Evolutionary conservation across 805 yeast species (phyloP).

Genomic region (Kockiozyma suomiensis): DNA sequence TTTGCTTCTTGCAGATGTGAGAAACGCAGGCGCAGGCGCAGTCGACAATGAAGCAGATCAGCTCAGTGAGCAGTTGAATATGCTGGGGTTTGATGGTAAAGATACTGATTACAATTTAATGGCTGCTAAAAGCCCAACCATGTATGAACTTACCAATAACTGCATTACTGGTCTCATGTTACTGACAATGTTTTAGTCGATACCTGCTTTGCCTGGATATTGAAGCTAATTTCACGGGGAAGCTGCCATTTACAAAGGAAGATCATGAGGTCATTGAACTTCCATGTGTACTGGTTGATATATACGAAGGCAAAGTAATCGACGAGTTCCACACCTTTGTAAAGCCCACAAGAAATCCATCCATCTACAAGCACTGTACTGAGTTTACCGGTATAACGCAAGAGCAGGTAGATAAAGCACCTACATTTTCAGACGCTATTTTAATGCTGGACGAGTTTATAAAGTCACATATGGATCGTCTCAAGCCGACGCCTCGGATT

Average conservation of each 20-base stretch:
- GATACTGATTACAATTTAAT: neutral
- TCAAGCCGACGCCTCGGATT: conserved; percentile 12
- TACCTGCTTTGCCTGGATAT: conserved; percentile 32
- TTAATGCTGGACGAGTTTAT: conserved; percentile 19
- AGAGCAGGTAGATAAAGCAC: conserved; percentile 20
- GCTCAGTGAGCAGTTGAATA: neutral
- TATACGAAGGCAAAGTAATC: conserved; percentile 13
- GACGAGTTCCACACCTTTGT: conserved; percentile 34
- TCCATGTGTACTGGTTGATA: conserved; percentile 39
- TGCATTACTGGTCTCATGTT: neutral
- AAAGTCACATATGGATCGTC: conserved; percentile 13
- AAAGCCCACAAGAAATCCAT: conserved; percentile 12
- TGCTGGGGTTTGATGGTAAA: neutral
- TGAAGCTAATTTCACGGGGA: conserved; percentile 31
- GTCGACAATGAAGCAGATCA: too few relatives aligned
- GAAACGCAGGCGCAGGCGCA: too few relatives aligned
- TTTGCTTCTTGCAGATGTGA: too few relatives aligned
- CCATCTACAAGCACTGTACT: conserved; percentile 14
- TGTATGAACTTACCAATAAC: too few relatives aligned
- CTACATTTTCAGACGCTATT: conserved; percentile 25
- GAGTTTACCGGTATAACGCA: conserved; percentile 31
- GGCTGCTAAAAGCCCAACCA: neutral
- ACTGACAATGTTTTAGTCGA: conserved; percentile 13
- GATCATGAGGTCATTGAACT: conserved; percentile 34
- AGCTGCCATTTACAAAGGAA: conserved; percentile 4